Conservation (phyloP, 2,329 filamentous ascomycete genomes). For the Diaporthe batatas region DNA sequence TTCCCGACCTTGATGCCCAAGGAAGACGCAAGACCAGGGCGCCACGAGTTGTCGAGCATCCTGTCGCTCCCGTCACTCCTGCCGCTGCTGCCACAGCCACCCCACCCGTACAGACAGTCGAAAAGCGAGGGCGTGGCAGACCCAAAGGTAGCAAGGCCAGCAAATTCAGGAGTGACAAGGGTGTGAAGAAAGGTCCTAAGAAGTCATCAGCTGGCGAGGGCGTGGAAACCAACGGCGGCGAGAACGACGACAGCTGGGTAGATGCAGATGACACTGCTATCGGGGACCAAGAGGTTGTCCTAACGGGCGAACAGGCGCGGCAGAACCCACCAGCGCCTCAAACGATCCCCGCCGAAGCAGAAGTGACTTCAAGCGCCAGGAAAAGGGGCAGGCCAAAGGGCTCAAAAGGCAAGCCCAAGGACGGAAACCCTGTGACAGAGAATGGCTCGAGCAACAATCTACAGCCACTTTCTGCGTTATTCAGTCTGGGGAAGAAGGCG, state of each 20-base stretch:
- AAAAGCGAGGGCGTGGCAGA: conserved; percentile 64
- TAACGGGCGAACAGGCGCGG: conserved; percentile 20
- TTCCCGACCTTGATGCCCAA: conserved; percentile 58
- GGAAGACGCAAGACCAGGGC: conserved; percentile 45
- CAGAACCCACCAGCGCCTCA: conserved; percentile 27
- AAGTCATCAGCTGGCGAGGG: conserved; percentile 42
- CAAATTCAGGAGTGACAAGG: conserved; percentile 63
- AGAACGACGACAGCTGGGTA: conserved; percentile 59
- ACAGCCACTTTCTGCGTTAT: conserved; percentile 37
- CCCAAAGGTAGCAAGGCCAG: conserved; percentile 69
- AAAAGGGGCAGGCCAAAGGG: conserved; percentile 65
- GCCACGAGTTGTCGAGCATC: conserved; percentile 37
- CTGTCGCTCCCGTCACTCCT: conserved; percentile 47
- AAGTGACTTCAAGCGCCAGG: conserved; percentile 49
- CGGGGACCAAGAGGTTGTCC: conserved; percentile 23
- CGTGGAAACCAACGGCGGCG: conserved; percentile 25
- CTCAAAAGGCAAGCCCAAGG: conserved; percentile 63
- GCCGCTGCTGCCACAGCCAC: conserved; percentile 42
- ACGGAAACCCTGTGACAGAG: conserved; percentile 40
- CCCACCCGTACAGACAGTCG: conserved; percentile 40
- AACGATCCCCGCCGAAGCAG: conserved; percentile 23
- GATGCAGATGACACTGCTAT: conserved; percentile 56
- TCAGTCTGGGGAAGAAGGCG: conserved; percentile 45
- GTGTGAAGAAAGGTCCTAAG: conserved; percentile 61
- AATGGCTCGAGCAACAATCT: conserved; percentile 14